phyloP scores from a whole-genome alignment of 2,329 filamentous ascomycete genomes.

The Aspergillus ustus region DNA sequence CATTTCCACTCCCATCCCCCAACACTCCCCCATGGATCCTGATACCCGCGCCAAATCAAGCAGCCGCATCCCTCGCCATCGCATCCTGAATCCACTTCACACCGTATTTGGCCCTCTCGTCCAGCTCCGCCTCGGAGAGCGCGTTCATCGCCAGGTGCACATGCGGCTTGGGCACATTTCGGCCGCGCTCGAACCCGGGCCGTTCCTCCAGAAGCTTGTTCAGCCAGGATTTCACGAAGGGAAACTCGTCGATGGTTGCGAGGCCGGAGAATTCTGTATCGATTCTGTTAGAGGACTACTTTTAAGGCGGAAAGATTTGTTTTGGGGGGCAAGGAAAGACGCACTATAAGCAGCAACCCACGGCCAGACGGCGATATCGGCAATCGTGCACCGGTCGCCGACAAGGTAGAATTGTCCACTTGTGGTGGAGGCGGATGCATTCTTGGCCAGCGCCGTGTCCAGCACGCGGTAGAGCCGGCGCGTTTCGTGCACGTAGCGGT shows the following conservation, averaged over 20 bases:
- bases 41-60: neutral
- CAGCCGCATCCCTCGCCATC: neutral
- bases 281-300: neutral
- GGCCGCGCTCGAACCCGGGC: neutral
- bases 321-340: neutral
- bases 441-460: slow-evolving; percentile 1
- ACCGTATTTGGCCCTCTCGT: slow-evolving; percentile 62
- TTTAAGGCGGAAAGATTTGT: no score
- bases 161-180: slow-evolving; percentile 2
- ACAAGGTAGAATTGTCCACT: neutral
- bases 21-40: no score
- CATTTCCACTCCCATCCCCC: no score
- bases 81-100: slow-evolving; percentile 83
- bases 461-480: slow-evolving; percentile 8
- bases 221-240: neutral
- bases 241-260: slow-evolving; percentile 8
- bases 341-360: slow-evolving; percentile 6
- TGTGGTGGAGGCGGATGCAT: neutral
- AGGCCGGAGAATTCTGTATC: neutral
- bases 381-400: slow-evolving; percentile 6
- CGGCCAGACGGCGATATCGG: slow-evolving; percentile 7
- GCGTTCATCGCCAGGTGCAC: neutral
- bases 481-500: slow-evolving; percentile 4
- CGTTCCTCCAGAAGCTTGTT: neutral
- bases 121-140: neutral